Evolutionary conservation across 176 grass and related monocot genomes (phyloP), one percentile per base, ranked within the genome.

Genomic region (Triticum urartu): DNA sequence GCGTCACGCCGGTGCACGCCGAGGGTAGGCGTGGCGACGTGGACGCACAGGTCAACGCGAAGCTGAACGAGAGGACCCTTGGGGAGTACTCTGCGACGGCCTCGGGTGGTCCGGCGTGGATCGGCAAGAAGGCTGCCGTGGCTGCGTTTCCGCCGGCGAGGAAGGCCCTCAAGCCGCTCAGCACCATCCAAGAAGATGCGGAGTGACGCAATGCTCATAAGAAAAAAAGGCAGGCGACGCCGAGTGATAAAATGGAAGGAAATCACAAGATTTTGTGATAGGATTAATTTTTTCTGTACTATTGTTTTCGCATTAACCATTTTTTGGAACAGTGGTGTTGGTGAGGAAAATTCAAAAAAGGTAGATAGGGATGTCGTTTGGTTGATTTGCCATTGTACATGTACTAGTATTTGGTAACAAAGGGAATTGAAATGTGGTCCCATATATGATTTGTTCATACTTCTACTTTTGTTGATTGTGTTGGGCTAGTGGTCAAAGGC

Each of bases 31-130:
- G 32, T 22, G 61, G 6, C 21, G 33, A 43, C 11, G 50, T 52
- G 14, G 66, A 81, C 33, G 75, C 6, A 7, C 54, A 58, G 1
- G 39, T 83, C 47, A 93, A 92, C 87, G 80, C 87, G 81, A 91
- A 72, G 75, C 87, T 91, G 1, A 95, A 93, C 45, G 82, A 91
- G 71, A 94, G 78, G 18, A 86, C 86, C 0, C 89, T 91, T 6
- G 94, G 86, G 7, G 73, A 72, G 1, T 15, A 75, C 43, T 61
- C 77, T 17, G 24, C 66, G 14, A 83, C n/a, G 30, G 43, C 75
- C 5, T 40, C 56, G 0, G 21, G 11, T 22, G 47, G 17, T 17
- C 75, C 77, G 58, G 59, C 58, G 25, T 43, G 26, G 1, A 34
- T 0, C 0, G 39, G 3, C 26, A 76, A 66, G 40, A 90, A 66